A percentile compares a stretch with the other conserved stretches of the same genome.
phyloP scores from a whole-genome alignment of 495 filamentous ascomycete genomes.

The Xylaria venustula region DNA sequence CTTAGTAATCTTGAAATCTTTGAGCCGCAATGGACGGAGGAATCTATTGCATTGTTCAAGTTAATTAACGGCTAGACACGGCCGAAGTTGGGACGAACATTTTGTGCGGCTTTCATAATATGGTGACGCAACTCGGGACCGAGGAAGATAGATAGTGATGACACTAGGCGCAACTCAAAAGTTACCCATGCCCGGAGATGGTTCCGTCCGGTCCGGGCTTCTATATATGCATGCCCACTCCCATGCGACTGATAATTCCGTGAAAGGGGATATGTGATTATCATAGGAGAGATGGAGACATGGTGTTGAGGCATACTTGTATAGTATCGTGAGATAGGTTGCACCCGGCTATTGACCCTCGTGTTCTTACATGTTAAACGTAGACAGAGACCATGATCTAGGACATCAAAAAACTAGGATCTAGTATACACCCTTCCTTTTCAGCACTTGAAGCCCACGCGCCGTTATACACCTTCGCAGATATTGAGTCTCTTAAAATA shows the following conservation, averaged over 20 bases:
- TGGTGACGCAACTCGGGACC: not conserved
- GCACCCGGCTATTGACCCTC: too few relatives aligned
- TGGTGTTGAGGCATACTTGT: not conserved
- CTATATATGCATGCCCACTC: too few relatives aligned
- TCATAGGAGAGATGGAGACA: not conserved
- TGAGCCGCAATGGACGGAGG: not conserved
- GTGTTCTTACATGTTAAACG: too few relatives aligned
- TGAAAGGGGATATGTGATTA: too few relatives aligned
- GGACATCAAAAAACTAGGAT: conserved; percentile 6
- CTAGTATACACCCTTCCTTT: conserved; percentile 23
- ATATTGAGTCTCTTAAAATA: not conserved
- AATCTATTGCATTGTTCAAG: not conserved
- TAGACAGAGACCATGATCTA: not conserved
- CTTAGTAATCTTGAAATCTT: not conserved
- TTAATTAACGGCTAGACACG: too few relatives aligned
- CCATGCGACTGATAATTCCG: too few relatives aligned
- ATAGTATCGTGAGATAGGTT: not conserved
- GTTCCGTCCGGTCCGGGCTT: too few relatives aligned
- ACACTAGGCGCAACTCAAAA: too few relatives aligned
- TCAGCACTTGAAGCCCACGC: not conserved
- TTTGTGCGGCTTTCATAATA: too few relatives aligned
- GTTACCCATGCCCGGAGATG: too few relatives aligned
- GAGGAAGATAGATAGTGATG: not conserved
- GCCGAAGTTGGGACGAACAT: too few relatives aligned
- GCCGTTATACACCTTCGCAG: not conserved